Evolutionary conservation across 305 asterid genomes (phyloP), one percentile per base, ranked within the genome.

Genomic region (Plantago coronopus): DNA sequence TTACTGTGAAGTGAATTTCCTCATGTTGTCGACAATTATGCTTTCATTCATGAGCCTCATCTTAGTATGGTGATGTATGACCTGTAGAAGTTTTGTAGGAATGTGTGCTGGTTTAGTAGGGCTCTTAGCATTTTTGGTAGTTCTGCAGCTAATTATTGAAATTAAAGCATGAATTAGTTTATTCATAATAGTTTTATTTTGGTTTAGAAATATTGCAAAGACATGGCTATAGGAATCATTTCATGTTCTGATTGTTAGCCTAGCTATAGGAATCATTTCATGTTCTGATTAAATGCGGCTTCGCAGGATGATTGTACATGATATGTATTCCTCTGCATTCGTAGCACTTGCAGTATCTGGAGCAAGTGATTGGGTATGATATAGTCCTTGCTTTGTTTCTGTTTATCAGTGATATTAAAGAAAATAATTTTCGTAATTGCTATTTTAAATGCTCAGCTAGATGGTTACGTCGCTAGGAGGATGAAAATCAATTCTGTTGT

Each of bases 391-490:
- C 48, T 42, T 59, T 23, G 12, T 46, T 25, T n/a, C 54, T 48
- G 40, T 29, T 58, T 61, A 13, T 34, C 15, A 18, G 22, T 64
- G 49, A 47, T 55, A 27, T 17, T 47, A 51, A 27, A 63, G 43
- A 44, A 16, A 64, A 1, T 22, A 22, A 17, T 20, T 40, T 37
- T 62, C 22, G 38, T 67, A 40, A 62, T 40, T 25, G 60, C 70
- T 66, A 44, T 63, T 12, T 76, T 62, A 14, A 48, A 55, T 54
- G 73, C 79, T 70, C 86, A 91, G 97, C 74, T 91, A 71, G 98
- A 91, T 82, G 97, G 98, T 47, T 89, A 84, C 48, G 47, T 86
- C 78, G 98, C 98, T 18, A 86, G 98, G 80, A 91, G 80, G 76
- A 86, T 91, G 97, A 74, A 79, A 57, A 83, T 91, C 67, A 75